A percentile compares a stretch with the other conserved stretches of the same genome.
Conservation (phyloP, 169 alveolate species). For the Plasmodium fragile region DNA sequence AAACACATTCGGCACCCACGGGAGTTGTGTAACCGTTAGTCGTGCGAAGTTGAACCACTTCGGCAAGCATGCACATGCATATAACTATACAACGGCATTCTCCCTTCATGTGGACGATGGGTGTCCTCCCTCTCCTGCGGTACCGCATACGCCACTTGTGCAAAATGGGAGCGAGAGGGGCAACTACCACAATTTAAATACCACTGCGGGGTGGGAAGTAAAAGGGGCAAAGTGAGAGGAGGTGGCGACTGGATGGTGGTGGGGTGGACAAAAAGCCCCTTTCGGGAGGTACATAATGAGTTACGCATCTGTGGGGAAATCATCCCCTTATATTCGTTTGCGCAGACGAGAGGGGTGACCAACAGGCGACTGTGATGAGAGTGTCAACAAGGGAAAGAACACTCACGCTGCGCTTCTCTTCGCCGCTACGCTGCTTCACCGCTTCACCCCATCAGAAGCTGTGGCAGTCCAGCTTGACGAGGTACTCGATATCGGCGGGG, state of each 20-base stretch:
- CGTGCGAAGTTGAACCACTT: background rate
- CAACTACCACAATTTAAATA: background rate
- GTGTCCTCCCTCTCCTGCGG: background rate
- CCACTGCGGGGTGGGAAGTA: background rate
- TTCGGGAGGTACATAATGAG: background rate
- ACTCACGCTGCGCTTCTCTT: background rate
- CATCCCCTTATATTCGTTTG: background rate
- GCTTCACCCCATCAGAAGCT: background rate
- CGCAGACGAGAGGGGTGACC: background rate
- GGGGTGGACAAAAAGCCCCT: background rate
- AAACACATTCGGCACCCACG: background rate
- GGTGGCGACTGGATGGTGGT: background rate
- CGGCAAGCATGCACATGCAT: background rate
- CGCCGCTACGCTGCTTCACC: background rate
- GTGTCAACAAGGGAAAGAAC: background rate
- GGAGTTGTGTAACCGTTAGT: background rate
- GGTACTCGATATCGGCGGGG: slow-evolving; percentile 38
- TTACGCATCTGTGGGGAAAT: background rate
- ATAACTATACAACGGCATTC: background rate
- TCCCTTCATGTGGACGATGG: background rate
- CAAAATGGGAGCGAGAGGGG: background rate
- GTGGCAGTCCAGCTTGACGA: slow-evolving; percentile 37
- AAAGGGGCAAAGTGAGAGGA: background rate
- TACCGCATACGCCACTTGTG: background rate
- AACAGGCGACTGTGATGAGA: background rate